Conservation (phyloP, 495 filamentous ascomycete species). For the Penicillium bovifimosum region DNA sequence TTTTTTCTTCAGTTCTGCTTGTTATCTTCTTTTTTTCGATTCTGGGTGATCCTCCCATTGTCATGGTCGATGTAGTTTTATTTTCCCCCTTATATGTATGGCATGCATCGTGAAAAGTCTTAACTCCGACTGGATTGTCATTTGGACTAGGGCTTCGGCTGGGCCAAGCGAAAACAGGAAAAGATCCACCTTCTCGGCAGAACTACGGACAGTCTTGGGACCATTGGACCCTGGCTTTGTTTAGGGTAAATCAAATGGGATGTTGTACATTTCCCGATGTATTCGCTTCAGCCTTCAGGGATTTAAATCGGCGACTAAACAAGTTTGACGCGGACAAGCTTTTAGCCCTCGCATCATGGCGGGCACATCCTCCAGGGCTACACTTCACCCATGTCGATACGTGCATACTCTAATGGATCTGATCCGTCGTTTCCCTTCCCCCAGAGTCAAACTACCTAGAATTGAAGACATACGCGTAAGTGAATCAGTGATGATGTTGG, state of each 20-base stretch:
- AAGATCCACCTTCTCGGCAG: slow-evolving; percentile 16
- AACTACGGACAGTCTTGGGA: slow-evolving; percentile 19
- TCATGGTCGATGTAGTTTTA: background rate
- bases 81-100: background rate
- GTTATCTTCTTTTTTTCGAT: background rate
- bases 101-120: background rate
- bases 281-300: background rate
- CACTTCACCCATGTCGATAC: too few relatives aligned
- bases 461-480: slow-evolving; percentile 23
- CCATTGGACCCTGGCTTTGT: background rate
- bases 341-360: background rate
- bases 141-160: slow-evolving; percentile 27
- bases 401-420: too few relatives aligned
- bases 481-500: slow-evolving; percentile 30
- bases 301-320: background rate
- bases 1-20: background rate
- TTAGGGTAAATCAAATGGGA: background rate
- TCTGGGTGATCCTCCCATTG: background rate
- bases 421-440: background rate
- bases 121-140: slow-evolving; percentile 12
- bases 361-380: too few relatives aligned
- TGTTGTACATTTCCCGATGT: background rate
- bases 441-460: background rate
- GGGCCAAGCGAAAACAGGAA: slow-evolving; percentile 17
- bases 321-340: background rate